Base-by-base conservation (phyloP, 140 eudicot genomes). In the Erigeron philadelphicus region DNA sequence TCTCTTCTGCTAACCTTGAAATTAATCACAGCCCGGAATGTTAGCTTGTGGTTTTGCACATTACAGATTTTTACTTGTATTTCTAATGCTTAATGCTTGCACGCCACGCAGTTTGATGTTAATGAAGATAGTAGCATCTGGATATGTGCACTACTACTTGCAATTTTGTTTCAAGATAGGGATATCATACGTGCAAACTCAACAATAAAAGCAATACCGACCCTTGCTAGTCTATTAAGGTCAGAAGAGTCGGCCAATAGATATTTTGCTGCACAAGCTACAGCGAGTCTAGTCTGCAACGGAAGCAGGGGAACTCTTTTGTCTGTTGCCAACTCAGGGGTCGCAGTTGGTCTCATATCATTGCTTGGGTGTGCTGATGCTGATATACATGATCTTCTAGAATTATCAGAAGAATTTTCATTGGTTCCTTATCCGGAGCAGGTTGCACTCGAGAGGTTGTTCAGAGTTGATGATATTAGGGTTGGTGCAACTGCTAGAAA, bases 241-340 rank as follows among this genome's bases (percentile, higher is more conserved):
- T 86, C 96, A 38, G 98, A 92, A 56, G 96, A 88, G 44, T 71
- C 87, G 0, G 89, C 98, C 74, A 84, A 77, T 66, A 83, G 96
- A 60, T 92, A 92, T 71, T 92, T 92, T 72, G 96, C 98, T 42
- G 98, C 98, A 45, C 96, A 92, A 88, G 92, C 90, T 35, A 80
- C 86, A 25, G 84, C 92, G 65, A 92, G 98, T 70, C 86, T 92
- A 17, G 96, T 92, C 67, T 86, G 98, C 73, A 86, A 92, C 46
- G 98, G 98, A 50, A 88, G 95, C 89, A 68, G 98, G 72, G 97
- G 98, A 44, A 92, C 98, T 40, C 98, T 92, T 70, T 81, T 92
- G 25, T 92, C 98, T 21, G 96, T 92, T 73, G 95, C 98, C 31
- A 92, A 88, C 77, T 92, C 96, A n/a, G 98, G 98, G 35, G 96